Conservation (phyloP, 306 rosid species). For the Trichosanthes truncata region DNA sequence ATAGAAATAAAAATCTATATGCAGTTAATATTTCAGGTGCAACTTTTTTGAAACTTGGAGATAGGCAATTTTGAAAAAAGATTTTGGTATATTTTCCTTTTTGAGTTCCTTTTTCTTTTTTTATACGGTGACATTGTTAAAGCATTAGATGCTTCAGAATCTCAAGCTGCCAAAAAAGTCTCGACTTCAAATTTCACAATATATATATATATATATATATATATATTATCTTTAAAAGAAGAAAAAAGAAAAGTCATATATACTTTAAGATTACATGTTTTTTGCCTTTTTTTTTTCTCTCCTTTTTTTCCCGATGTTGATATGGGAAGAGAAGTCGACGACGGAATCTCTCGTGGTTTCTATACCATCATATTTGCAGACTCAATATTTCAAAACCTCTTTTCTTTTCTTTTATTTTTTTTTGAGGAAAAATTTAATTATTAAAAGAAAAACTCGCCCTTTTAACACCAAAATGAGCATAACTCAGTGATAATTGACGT, state of each 20-base stretch:
- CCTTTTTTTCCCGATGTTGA: background rate
- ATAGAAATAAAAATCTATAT: background rate
- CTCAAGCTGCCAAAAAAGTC: background rate
- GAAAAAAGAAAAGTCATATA: background rate
- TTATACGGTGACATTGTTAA: background rate
- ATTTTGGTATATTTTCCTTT: constrained; percentile 6
- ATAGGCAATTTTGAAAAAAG: background rate
- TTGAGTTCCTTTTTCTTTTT: background rate
- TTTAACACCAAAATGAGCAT: no score
- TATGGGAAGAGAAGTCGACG: background rate
- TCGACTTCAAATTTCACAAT: background rate
- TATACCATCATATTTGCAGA: background rate
- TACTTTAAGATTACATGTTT: background rate
- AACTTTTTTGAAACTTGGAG: background rate
- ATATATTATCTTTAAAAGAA: background rate
- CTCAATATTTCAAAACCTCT: background rate
- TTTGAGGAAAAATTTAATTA: no score
- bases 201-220: background rate
- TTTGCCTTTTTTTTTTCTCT: background rate
- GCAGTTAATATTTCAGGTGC: background rate
- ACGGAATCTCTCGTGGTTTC: background rate
- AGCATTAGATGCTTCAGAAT: background rate
- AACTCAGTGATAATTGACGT: no score
- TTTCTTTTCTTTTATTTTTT: background rate
- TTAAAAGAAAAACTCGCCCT: no score